Conservation (phyloP, 2,329 filamentous ascomycete genomes). For the Ceratocystis cacaofunesta region DNA sequence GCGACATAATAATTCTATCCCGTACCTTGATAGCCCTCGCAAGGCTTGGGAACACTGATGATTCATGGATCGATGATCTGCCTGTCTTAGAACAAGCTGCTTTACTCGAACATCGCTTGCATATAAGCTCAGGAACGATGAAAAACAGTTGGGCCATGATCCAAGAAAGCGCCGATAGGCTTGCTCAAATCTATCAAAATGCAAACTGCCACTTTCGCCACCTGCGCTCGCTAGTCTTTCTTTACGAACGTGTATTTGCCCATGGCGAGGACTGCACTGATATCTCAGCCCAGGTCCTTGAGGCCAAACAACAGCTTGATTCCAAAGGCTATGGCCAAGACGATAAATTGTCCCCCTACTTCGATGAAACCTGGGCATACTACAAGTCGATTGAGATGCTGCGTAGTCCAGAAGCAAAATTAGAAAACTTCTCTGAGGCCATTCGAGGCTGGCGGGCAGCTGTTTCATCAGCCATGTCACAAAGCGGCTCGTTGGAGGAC, state of each 20-base stretch:
- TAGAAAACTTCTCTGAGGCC: conserved; percentile 10
- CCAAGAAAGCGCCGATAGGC: conserved; percentile 31
- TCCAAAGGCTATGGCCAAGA: conserved; percentile 12
- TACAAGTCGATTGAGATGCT: conserved; percentile 16
- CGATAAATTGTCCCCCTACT: conserved; percentile 11
- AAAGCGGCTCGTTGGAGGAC: conserved; percentile 15
- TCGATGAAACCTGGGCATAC: conserved; percentile 16
- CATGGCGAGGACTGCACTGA: conserved; percentile 8
- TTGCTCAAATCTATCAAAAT: conserved; percentile 36
- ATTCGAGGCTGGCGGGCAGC: conserved; percentile 14
- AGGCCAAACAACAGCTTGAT: conserved; percentile 9
- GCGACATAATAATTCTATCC: conserved; percentile 38
- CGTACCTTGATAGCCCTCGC: conserved; percentile 45
- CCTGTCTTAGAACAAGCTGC: conserved; percentile 38
- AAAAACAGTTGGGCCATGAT: conserved; percentile 27
- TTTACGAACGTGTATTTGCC: conserved; percentile 24
- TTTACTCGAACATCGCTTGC: conserved; percentile 39
- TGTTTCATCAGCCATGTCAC: conserved; percentile 13
- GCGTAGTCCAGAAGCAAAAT: conserved; percentile 1
- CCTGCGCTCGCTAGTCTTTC: conserved; percentile 35
- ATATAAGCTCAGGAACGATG: conserved; percentile 21
- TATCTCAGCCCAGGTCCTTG: not conserved
- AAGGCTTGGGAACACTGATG: conserved; percentile 37
- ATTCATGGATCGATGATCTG: conserved; percentile 41
- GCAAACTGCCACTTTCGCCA: conserved; percentile 39